phyloP scores from a whole-genome alignment of 73 alveolate genomes.

The Uronychia setigera region DNA sequence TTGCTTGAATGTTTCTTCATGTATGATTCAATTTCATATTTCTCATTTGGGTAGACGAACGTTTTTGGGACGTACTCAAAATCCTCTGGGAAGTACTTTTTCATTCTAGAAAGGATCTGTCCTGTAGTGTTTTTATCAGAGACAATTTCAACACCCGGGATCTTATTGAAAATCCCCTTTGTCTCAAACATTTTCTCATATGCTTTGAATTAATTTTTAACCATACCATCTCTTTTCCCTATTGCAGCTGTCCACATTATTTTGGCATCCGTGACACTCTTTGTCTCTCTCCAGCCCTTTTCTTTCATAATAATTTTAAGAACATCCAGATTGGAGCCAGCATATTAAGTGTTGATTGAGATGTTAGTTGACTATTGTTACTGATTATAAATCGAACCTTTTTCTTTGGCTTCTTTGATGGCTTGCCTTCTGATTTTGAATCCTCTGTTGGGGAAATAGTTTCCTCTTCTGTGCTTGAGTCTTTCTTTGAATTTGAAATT shows the following conservation, averaged over 20 bases:
- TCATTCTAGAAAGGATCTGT: conserved; percentile 31
- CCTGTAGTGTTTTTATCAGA: conserved; percentile 60
- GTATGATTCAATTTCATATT: conserved; percentile 31
- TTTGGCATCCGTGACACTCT: background rate
- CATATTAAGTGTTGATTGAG: background rate
- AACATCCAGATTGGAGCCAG: background rate
- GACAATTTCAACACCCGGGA: conserved; percentile 64
- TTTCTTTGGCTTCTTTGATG: background rate
- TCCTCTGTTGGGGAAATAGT: background rate
- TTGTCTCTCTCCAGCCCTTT: background rate
- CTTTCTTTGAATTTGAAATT: too few species aligned
- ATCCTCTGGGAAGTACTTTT: conserved; percentile 66
- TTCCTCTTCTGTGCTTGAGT: background rate
- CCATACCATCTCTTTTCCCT: background rate
- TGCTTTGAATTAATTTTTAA: background rate
- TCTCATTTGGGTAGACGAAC: conserved; percentile 61
- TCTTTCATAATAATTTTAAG: background rate
- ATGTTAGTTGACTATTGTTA: background rate
- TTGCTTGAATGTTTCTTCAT: conserved; percentile 14
- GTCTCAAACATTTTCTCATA: conserved; percentile 4
- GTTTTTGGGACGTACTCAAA: conserved; percentile 70
- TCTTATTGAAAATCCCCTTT: conserved; percentile 39
- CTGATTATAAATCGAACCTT: background rate
- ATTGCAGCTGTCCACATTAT: background rate
- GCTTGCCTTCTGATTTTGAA: background rate